A percentile compares a stretch with the other conserved stretches of the same genome.
phyloP scores from a whole-genome alignment of 176 grass and related monocot species.

The Oryza officinalis region DNA sequence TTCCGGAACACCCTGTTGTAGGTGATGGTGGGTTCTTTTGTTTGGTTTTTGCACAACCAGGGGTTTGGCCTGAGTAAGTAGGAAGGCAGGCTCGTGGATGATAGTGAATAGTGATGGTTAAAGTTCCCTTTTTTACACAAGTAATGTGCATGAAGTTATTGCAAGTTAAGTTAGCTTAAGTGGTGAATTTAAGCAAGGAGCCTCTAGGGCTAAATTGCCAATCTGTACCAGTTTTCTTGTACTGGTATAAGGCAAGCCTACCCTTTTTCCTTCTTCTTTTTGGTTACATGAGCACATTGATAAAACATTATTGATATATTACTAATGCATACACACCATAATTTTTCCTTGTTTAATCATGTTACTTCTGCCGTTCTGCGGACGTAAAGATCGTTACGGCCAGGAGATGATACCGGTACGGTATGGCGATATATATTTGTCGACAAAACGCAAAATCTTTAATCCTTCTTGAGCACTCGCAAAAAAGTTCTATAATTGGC shows the following conservation, averaged over 20 bases:
- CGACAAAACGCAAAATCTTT: no score
- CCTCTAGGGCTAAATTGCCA: not conserved
- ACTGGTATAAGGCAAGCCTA: not conserved
- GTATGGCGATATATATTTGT: no score
- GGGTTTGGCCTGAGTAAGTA: not conserved
- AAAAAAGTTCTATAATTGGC: not conserved
- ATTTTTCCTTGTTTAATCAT: not conserved
- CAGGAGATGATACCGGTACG: no score
- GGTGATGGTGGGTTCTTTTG: constrained; percentile 15
- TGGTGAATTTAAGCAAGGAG: not conserved
- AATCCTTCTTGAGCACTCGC: not conserved
- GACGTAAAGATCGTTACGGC: no score
- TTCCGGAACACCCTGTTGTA: constrained; percentile 62
- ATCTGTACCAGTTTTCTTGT: not conserved
- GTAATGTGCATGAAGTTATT: not conserved
- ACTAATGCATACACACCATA: not conserved
- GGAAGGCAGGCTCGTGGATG: not conserved
- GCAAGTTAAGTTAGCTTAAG: no score
- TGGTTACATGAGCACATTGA: not conserved
- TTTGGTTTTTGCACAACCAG: not conserved
- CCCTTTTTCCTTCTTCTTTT: not conserved
- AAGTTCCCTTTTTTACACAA: not conserved
- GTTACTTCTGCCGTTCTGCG: not conserved
- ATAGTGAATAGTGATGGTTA: not conserved
- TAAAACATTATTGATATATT: not conserved